These are phyloP conservation scores for Sphagnurus paluster DNA, from an alignment of 1,284 basidiomycete species.

Conservation along the genomic window DNA sequence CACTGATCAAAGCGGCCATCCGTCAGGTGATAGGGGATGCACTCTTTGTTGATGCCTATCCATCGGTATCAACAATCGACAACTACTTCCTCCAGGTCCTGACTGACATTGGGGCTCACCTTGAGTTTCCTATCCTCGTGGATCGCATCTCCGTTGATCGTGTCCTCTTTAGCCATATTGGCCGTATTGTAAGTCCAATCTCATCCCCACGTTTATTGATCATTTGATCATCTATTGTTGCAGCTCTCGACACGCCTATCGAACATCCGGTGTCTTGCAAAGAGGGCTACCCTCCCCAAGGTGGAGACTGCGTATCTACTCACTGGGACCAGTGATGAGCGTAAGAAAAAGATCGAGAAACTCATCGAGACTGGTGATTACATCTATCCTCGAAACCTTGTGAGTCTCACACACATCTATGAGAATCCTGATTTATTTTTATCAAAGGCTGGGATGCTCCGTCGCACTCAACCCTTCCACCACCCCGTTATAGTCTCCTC, in stretches of 20 bases:
- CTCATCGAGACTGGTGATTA: slow-evolving; percentile 3
- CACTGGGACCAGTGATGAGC: not conserved
- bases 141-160: not conserved
- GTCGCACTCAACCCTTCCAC: not conserved
- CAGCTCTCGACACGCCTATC: slow-evolving; percentile 6
- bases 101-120: not conserved
- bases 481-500: not conserved
- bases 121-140: not conserved
- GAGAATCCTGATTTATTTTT: not conserved
- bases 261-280: not conserved
- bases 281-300: slow-evolving; percentile 4
- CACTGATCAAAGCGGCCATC: slow-evolving; percentile 2
- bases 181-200: not conserved
- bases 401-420: not conserved
- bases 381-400: slow-evolving; percentile 3
- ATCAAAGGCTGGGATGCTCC: not conserved
- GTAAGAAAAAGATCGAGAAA: slow-evolving; percentile 2
- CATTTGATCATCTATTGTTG: not conserved
- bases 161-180: not conserved
- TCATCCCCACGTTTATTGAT: not conserved
- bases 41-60: slow-evolving; percentile 6
- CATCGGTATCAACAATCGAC: not conserved
- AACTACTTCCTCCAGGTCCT: not conserved
- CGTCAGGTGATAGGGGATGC: not conserved
- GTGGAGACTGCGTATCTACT: not conserved